Conservation (phyloP, 192 early-diverging fungal genomes). For the Chytriomyces sp. region DNA sequence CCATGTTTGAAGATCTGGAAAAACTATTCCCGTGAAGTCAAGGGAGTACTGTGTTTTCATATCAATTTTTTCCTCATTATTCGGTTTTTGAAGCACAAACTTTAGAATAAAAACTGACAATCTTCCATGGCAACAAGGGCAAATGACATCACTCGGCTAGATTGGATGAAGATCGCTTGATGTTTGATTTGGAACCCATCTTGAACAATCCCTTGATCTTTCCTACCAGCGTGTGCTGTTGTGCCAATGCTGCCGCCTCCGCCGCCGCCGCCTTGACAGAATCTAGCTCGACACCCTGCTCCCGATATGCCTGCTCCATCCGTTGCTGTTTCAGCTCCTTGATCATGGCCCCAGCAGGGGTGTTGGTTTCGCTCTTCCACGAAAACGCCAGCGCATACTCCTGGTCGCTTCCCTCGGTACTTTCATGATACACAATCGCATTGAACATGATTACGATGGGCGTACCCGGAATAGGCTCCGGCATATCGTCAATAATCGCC, state of each 20-base stretch:
- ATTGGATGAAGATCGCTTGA: background rate
- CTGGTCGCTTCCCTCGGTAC: too few species aligned
- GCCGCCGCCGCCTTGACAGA: conserved; percentile 27
- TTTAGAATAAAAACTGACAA: too few species aligned
- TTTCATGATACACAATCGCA: conserved; percentile 32
- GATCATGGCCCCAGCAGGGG: conserved; percentile 28
- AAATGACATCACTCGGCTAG: too few species aligned
- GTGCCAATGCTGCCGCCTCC: conserved; percentile 15
- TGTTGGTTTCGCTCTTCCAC: conserved; percentile 31
- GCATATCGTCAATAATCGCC: conserved; percentile 32
- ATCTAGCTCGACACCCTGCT: conserved; percentile 32
- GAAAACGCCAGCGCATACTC: conserved; percentile 30
- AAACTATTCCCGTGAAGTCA: background rate
- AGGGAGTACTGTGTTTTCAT: too few species aligned
- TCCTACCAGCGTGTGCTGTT: conserved; percentile 18
- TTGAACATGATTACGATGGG: conserved; percentile 37
- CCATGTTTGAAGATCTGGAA: conserved; percentile 5
- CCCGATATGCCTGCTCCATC: conserved; percentile 28
- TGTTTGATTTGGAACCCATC: background rate
- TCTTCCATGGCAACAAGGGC: too few species aligned
- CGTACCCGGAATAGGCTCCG: conserved; percentile 33
- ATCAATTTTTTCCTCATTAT: background rate
- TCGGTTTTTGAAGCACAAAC: background rate
- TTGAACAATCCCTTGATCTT: conserved; percentile 13
- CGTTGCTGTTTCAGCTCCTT: conserved; percentile 29